A percentile compares a stretch with the other conserved stretches of the same genome.
Conservation (phyloP, 2,329 filamentous ascomycete genomes). For the Cladophialophora immunda region DNA sequence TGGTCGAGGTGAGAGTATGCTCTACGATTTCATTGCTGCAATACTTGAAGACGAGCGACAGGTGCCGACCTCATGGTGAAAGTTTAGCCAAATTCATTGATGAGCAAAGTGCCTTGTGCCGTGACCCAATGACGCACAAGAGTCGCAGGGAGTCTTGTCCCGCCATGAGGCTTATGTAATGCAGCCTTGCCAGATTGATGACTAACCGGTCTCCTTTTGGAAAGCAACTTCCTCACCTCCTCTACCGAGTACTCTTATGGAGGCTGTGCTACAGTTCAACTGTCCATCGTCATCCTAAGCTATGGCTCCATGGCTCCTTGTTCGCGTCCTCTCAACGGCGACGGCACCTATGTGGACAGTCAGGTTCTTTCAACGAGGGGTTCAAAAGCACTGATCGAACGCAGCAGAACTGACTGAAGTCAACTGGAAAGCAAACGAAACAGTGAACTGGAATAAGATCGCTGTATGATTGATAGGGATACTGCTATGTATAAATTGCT, state of each 20-base stretch:
- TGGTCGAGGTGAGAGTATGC: not conserved
- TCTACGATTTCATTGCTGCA: slow-evolving; percentile 9
- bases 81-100: not conserved
- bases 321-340: too few species aligned
- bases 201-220: not conserved
- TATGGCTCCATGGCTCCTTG: too few species aligned
- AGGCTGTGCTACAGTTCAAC: too few species aligned
- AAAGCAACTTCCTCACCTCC: not conserved
- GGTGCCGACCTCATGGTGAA: not conserved
- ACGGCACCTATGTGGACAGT: not conserved
- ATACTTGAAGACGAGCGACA: not conserved
- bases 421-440: not conserved
- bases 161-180: not conserved
- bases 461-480: not conserved
- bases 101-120: not conserved
- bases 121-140: not conserved
- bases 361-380: not conserved
- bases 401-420: not conserved
- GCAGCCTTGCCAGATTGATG: not conserved
- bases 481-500: not conserved
- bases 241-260: not conserved
- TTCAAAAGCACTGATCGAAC: not conserved
- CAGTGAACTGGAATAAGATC: not conserved
- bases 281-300: too few species aligned
- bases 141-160: not conserved